Evolutionary conservation across 148 eudicot species (phyloP).

Genomic region (Rhododendron henanense): DNA sequence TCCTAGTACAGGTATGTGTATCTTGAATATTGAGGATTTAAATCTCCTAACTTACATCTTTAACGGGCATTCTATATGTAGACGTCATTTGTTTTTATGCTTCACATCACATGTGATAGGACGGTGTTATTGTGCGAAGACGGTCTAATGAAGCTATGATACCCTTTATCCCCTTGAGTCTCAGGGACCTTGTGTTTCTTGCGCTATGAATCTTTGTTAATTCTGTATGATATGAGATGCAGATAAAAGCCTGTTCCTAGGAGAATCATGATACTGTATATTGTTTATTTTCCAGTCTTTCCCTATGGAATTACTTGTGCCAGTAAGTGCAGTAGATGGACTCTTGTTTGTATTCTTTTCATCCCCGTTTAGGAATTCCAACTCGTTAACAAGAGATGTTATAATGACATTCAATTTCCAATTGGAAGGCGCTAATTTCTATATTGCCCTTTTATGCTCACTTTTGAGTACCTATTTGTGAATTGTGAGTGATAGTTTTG

Average conservation of each 20-base stretch:
- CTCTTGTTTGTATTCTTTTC: not conserved
- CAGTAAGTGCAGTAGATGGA: not conserved
- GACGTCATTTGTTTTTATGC: not conserved
- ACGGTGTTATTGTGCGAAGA: not conserved
- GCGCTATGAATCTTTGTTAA: not conserved
- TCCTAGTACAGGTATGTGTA: slow-evolving; percentile 88
- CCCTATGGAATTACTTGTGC: not conserved
- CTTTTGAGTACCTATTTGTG: not conserved
- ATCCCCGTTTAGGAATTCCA: not conserved
- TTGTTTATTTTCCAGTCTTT: not conserved
- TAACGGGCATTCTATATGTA: not conserved
- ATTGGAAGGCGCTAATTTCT: not conserved
- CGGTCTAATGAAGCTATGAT: not conserved
- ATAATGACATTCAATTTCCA: not conserved
- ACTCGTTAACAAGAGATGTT: not conserved
- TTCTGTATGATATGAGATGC: slow-evolving; percentile 1
- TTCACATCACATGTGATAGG: not conserved
- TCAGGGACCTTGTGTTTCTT: not conserved
- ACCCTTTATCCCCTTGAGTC: not conserved
- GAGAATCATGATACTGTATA: not conserved
- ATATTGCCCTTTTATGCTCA: not conserved
- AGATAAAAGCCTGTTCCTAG: not conserved
- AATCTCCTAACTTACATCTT: not conserved
- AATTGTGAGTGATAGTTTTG: not conserved
- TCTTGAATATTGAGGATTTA: not conserved